Conservation (phyloP, 2,329 filamentous ascomycete genomes). For the Capronia americana region DNA sequence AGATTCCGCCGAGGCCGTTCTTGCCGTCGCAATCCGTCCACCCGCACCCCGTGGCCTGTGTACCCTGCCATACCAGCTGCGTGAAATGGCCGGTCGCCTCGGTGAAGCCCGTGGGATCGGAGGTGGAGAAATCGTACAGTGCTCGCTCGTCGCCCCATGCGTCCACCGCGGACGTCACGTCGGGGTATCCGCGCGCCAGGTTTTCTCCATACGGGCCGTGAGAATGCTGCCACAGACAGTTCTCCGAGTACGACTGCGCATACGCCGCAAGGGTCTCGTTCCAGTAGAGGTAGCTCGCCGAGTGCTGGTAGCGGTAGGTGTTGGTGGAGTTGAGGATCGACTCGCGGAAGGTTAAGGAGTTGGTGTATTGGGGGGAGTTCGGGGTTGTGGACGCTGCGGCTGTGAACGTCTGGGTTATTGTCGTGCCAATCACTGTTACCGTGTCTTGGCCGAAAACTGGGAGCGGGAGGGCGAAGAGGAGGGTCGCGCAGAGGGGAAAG, state of each 20-base stretch:
- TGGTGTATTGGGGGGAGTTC: slow-evolving; percentile 51
- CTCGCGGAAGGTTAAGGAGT: slow-evolving; percentile 50
- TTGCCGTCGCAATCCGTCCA: slow-evolving; percentile 50
- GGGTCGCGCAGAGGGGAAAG: slow-evolving; percentile 10
- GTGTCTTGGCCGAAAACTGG: slow-evolving; percentile 32
- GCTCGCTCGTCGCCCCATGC: slow-evolving; percentile 69
- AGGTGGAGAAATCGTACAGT: slow-evolving; percentile 63
- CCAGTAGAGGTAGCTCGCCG: slow-evolving; percentile 66
- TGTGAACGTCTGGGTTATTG: slow-evolving; percentile 37
- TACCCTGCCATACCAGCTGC: slow-evolving; percentile 73
- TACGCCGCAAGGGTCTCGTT: slow-evolving; percentile 67
- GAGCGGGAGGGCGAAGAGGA: slow-evolving; percentile 24
- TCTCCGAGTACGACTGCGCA: slow-evolving; percentile 58
- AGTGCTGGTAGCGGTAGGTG: slow-evolving; percentile 67
- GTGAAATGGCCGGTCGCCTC: slow-evolving; percentile 73
- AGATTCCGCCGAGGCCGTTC: slow-evolving; percentile 61
- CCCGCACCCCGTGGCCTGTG: slow-evolving; percentile 65
- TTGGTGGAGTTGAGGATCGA: slow-evolving; percentile 72
- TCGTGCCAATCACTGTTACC: slow-evolving; percentile 40
- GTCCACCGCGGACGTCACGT: slow-evolving; percentile 65
- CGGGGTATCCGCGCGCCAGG: slow-evolving; percentile 70
- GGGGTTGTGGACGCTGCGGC: slow-evolving; percentile 40
- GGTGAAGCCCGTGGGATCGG: slow-evolving; percentile 56
- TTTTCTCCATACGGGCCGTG: slow-evolving; percentile 70
- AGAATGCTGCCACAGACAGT: slow-evolving; percentile 54